Evolutionary conservation across 2,329 filamentous ascomycete species (phyloP).

Genomic region (Torrubiella hemipterigena): DNA sequence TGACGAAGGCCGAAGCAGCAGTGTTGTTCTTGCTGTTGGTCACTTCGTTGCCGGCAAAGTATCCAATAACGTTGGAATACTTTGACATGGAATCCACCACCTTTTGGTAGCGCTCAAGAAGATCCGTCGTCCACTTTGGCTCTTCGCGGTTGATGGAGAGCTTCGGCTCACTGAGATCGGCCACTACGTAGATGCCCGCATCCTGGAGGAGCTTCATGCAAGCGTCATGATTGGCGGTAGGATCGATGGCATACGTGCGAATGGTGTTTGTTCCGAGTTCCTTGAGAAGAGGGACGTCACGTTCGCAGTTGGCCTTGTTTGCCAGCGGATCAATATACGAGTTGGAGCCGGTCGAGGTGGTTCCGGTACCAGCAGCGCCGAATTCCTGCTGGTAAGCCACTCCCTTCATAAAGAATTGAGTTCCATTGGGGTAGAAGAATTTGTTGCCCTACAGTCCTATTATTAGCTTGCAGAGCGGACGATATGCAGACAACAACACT

Average conservation of each 20-base stretch:
- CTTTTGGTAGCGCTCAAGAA: constrained; percentile 69
- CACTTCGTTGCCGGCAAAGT: constrained; percentile 98
- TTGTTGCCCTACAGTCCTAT: constrained; percentile 69
- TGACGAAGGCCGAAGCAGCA: constrained; percentile 82
- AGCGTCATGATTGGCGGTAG: constrained; percentile 59
- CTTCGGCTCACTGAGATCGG: constrained; percentile 74
- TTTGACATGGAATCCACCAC: constrained; percentile 73
- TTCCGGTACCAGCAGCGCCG: constrained; percentile 36
- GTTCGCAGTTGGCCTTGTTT: constrained; percentile 57
- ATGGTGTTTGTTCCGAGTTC: constrained; percentile 83
- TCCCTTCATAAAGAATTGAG: constrained; percentile 70
- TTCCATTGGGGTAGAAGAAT: constrained; percentile 75
- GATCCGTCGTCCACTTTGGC: constrained; percentile 65
- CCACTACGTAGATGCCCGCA: constrained; percentile 89
- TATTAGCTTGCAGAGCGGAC: neutral
- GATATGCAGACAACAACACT: neutral
- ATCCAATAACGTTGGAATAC: constrained; percentile 88
- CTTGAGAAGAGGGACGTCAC: constrained; percentile 72
- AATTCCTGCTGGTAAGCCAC: constrained; percentile 88
- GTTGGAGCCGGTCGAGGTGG: constrained; percentile 23
- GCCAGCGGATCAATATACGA: constrained; percentile 73
- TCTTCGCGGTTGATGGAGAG: constrained; percentile 74
- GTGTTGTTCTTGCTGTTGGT: constrained; percentile 85
- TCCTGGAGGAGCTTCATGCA: constrained; percentile 79
- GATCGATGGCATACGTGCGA: constrained; percentile 88